Evolutionary conservation across 1,284 basidiomycete species (phyloP).

Genomic region (Trichosporon faecale): DNA sequence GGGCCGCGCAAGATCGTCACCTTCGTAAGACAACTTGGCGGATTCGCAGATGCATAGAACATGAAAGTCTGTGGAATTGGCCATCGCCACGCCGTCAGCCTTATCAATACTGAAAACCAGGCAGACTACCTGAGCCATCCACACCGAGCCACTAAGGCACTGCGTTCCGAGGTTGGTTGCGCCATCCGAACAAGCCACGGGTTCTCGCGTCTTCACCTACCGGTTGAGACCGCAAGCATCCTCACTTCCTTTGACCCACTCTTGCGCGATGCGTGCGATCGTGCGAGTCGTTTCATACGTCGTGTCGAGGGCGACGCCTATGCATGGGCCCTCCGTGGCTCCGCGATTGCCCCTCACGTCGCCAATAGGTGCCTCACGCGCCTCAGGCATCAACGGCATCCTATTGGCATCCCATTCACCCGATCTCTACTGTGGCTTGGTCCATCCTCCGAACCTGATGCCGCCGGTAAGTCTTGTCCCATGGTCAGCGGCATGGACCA

Average conservation of each 20-base stretch:
- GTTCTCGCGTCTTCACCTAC: neutral
- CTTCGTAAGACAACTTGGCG: neutral
- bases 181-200: too few relatives aligned
- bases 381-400: neutral
- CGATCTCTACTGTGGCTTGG: neutral
- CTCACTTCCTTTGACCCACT: neutral
- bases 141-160: too few relatives aligned
- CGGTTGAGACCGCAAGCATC: neutral
- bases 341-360: neutral
- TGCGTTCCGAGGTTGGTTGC: neutral
- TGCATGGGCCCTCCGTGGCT: neutral
- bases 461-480: neutral
- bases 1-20: neutral
- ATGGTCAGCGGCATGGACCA: neutral
- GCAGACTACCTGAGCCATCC: too few relatives aligned
- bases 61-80: neutral
- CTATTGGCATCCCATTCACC: neutral
- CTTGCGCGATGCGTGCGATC: too few relatives aligned
- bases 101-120: neutral
- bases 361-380: neutral
- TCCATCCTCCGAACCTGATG: neutral
- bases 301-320: neutral
- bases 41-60: neutral
- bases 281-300: neutral
- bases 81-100: too few relatives aligned